Evolutionary conservation across 768 basidiomycete species (phyloP).

Genomic region (Hypsizygus marmoreus): DNA sequence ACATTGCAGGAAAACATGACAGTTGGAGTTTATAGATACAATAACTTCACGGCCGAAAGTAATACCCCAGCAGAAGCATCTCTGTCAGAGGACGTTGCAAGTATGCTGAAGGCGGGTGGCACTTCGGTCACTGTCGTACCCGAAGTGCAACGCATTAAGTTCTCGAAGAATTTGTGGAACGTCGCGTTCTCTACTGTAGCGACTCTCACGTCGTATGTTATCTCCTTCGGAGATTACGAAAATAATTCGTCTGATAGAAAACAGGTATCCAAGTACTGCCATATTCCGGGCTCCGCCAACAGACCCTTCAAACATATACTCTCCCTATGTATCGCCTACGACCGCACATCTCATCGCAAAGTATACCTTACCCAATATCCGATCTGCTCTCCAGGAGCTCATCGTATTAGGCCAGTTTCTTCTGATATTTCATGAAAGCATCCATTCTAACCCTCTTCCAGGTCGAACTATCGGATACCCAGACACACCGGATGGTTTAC

Average conservation of each 20-base stretch:
- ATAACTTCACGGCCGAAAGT: conserved; percentile 36
- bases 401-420: conserved; percentile 36
- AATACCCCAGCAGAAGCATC: conserved; percentile 46
- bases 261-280: conserved; percentile 46
- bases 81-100: conserved; percentile 46
- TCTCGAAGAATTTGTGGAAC: conserved; percentile 68
- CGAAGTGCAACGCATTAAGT: conserved; percentile 64
- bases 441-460: neutral
- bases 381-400: conserved; percentile 47
- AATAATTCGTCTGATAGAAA: neutral
- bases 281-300: conserved; percentile 51
- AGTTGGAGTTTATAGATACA: conserved; percentile 57
- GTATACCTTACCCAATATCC: conserved; percentile 49
- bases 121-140: conserved; percentile 46
- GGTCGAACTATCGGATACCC: conserved; percentile 23
- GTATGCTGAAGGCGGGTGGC: conserved; percentile 49
- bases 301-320: conserved; percentile 34
- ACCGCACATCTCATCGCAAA: conserved; percentile 43
- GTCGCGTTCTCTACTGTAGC: conserved; percentile 53
- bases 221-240: neutral
- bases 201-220: conserved; percentile 47
- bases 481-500: conserved; percentile 41
- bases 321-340: conserved; percentile 38
- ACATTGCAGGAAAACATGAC: conserved; percentile 46
- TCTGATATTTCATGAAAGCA: neutral